phyloP scores from a whole-genome alignment of 2,329 filamentous ascomycete species.

The Metarhizium album region DNA sequence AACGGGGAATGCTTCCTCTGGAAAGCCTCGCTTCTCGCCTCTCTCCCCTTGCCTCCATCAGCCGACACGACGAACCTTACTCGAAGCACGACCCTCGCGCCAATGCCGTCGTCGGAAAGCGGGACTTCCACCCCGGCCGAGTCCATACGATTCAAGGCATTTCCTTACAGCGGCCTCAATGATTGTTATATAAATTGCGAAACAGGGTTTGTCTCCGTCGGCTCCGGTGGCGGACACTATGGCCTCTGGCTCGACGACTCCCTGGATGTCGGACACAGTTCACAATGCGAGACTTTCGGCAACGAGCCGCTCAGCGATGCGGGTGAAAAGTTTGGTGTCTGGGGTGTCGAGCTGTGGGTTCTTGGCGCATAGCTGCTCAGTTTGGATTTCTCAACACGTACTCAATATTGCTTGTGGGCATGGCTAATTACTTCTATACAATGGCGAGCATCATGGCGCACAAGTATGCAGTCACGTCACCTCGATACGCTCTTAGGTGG shows the following conservation, averaged over 20 bases:
- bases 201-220: conserved; percentile 70
- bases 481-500: not conserved
- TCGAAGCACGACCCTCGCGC: conserved; percentile 29
- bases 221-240: conserved; percentile 81
- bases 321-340: conserved; percentile 79
- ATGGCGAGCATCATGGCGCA: not conserved
- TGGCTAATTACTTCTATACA: not conserved
- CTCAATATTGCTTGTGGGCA: not conserved
- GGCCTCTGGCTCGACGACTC: conserved; percentile 87
- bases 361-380: conserved; percentile 45
- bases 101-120: conserved; percentile 5
- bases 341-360: conserved; percentile 91
- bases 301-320: conserved; percentile 92
- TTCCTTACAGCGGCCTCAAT: conserved; percentile 90
- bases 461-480: not conserved
- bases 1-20: conserved; percentile 86
- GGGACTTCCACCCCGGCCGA: conserved; percentile 38
- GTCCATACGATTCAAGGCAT: conserved; percentile 88
- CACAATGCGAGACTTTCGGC: conserved; percentile 79
- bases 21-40: conserved; percentile 47
- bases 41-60: conserved; percentile 39
- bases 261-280: conserved; percentile 74
- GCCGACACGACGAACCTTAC: conserved; percentile 37
- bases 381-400: not conserved
- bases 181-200: conserved; percentile 97